Conservation (phyloP, 1,284 basidiomycete genomes). For the Tilletiaria anomala region DNA sequence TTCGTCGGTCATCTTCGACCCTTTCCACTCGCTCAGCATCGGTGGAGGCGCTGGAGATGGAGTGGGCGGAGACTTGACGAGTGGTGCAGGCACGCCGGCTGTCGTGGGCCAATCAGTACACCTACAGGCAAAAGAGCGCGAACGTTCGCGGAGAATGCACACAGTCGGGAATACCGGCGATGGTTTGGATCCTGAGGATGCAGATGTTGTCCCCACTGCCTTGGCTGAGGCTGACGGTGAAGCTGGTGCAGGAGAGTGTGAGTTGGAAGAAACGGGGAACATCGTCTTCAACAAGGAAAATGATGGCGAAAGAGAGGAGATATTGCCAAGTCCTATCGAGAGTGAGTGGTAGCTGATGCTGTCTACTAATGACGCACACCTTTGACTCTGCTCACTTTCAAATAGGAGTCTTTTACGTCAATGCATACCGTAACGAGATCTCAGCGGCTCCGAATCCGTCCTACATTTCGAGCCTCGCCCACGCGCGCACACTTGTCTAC, state of each 20-base stretch:
- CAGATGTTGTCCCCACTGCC: too few relatives aligned
- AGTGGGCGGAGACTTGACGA: not conserved
- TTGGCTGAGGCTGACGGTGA: too few relatives aligned
- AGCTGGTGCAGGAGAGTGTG: conserved; percentile 11
- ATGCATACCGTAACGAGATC: conserved; percentile 55
- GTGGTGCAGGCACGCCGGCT: not conserved
- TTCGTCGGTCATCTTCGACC: conserved; percentile 18
- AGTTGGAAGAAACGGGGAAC: not conserved
- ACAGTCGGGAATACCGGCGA: conserved; percentile 23
- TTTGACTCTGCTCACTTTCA: conserved; percentile 55
- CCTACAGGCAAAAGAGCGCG: not conserved
- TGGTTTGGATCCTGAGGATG: conserved; percentile 18
- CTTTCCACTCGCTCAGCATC: conserved; percentile 2
- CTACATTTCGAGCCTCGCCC: conserved; percentile 53
- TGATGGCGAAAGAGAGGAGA: conserved; percentile 1
- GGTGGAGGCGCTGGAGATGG: not conserved
- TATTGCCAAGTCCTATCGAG: not conserved
- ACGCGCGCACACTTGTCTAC: conserved; percentile 65
- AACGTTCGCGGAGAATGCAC: conserved; percentile 1
- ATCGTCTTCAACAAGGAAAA: not conserved
- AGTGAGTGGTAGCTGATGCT: not conserved
- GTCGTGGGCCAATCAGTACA: not conserved
- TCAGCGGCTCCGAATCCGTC: conserved; percentile 73
- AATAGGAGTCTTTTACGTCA: conserved; percentile 71
- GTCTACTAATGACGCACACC: conserved; percentile 5